A percentile compares a stretch with the other conserved stretches of the same genome.
Conservation (phyloP, 106 monocot genomes). For the Narthecium ossifragum region DNA sequence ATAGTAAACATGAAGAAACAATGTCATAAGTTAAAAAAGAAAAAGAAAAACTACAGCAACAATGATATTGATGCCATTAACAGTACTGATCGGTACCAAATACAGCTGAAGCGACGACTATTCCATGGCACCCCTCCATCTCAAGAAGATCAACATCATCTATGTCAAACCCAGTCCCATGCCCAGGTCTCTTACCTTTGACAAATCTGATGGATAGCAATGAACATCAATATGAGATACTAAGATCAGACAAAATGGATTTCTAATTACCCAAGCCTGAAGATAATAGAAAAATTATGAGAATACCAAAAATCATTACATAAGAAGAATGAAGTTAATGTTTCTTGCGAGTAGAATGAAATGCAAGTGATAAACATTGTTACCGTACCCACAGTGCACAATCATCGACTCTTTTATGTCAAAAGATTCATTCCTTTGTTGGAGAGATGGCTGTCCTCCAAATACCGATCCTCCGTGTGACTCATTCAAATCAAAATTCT, state of each 20-base stretch:
- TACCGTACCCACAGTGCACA: constrained; percentile 75
- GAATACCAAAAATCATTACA: background rate
- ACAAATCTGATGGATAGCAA: constrained; percentile 53
- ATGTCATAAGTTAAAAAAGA: background rate
- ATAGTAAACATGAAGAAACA: constrained; percentile 10
- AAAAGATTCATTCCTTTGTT: constrained; percentile 54
- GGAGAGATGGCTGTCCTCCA: constrained; percentile 61
- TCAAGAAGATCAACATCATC: constrained; percentile 65
- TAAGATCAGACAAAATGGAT: background rate
- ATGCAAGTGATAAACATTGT: constrained; percentile 1
- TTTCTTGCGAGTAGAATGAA: background rate
- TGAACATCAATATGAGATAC: background rate
- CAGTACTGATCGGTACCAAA: constrained; percentile 43
- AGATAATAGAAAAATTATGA: background rate
- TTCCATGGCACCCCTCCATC: constrained; percentile 82
- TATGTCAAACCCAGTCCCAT: constrained; percentile 83
- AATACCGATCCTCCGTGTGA: constrained; percentile 46
- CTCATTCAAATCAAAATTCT: constrained; percentile 25
- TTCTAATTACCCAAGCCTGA: background rate
- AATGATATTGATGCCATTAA: background rate
- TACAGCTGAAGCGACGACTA: constrained; percentile 94
- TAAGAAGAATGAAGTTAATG: background rate
- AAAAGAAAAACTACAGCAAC: background rate
- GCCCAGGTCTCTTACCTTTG: constrained; percentile 69
- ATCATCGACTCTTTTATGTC: constrained; percentile 60